A percentile compares a stretch with the other conserved stretches of the same genome.
Evolutionary conservation across 2,329 filamentous ascomycete genomes (phyloP).

Genomic region (Rutstroemia sp.): DNA sequence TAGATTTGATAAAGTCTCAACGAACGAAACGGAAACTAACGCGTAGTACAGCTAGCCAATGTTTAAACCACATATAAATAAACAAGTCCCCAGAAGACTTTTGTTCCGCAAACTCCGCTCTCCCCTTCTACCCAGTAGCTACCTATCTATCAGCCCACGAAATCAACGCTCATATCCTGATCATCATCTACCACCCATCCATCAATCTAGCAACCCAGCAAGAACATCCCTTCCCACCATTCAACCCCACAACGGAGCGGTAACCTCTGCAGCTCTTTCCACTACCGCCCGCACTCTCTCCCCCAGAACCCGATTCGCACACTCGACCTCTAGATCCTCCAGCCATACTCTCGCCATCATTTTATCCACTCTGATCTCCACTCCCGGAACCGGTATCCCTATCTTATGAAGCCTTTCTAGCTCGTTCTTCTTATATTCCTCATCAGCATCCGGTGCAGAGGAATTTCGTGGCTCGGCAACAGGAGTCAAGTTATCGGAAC

Average conservation of each 20-base stretch:
- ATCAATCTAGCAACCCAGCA: background rate
- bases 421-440: conserved; percentile 32
- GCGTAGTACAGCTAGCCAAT: too few species aligned
- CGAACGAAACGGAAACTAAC: too few species aligned
- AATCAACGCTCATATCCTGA: too few species aligned
- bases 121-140: too few species aligned
- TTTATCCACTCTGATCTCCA: conserved; percentile 82
- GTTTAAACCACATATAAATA: too few species aligned
- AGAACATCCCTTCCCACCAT: background rate
- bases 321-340: conserved; percentile 86
- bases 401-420: conserved; percentile 71
- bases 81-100: too few species aligned
- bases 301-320: conserved; percentile 65
- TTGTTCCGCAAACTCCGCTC: too few species aligned
- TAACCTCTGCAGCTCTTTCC: conserved; percentile 81
- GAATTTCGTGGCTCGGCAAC: conserved; percentile 59
- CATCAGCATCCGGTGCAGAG: conserved; percentile 28
- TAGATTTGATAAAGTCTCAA: too few species aligned
- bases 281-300: conserved; percentile 85
- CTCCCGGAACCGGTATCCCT: conserved; percentile 84
- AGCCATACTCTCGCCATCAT: conserved; percentile 85
- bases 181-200: background rate
- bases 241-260: conserved; percentile 57
- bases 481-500: conserved; percentile 70
- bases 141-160: too few species aligned